These are phyloP conservation scores for Chaetomium sp. DNA, from an alignment of 2,329 filamentous ascomycete genomes.

Conservation along the genomic window DNA sequence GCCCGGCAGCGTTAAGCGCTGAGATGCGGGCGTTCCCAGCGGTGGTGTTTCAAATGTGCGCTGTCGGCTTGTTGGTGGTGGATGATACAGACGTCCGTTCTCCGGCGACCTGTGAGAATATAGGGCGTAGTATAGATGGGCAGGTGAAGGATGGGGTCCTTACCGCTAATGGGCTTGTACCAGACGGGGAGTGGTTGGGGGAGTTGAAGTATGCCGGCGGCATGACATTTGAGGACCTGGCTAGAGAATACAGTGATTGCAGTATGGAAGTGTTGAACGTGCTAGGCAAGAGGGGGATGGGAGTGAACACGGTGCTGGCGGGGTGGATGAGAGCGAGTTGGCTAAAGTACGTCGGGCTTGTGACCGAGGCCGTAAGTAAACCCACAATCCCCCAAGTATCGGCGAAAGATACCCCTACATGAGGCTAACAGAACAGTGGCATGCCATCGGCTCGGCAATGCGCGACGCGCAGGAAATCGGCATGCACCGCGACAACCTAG, in stretches of 20 bases:
- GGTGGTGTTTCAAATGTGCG: slow-evolving; percentile 53
- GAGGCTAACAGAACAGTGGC: slow-evolving; percentile 38
- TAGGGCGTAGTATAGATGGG: too few species aligned
- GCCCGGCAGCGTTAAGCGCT: neutral
- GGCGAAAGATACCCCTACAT: too few species aligned
- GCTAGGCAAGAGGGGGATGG: slow-evolving; percentile 51
- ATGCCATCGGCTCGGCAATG: slow-evolving; percentile 50
- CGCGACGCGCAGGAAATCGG: slow-evolving; percentile 58
- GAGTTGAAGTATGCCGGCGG: slow-evolving; percentile 51
- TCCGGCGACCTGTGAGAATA: too few species aligned
- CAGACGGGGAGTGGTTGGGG: slow-evolving; percentile 34
- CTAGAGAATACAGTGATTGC: slow-evolving; percentile 54
- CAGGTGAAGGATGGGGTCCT: too few species aligned
- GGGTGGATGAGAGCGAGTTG: slow-evolving; percentile 51
- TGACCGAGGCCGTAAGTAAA: slow-evolving; percentile 47
- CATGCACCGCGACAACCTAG: slow-evolving; percentile 47
- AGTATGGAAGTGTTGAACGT: slow-evolving; percentile 47
- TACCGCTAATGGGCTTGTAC: neutral
- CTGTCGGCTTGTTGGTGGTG: slow-evolving; percentile 47
- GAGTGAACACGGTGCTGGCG: slow-evolving; percentile 50
- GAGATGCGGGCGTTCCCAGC: slow-evolving; percentile 53
- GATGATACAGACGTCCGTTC: slow-evolving; percentile 33
- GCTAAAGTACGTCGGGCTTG: slow-evolving; percentile 52
- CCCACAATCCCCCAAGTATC: too few species aligned
- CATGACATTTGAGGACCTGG: slow-evolving; percentile 56